phyloP scores from a whole-genome alignment of 73 alveolate genomes.

The Paraurostyla sp. region DNA sequence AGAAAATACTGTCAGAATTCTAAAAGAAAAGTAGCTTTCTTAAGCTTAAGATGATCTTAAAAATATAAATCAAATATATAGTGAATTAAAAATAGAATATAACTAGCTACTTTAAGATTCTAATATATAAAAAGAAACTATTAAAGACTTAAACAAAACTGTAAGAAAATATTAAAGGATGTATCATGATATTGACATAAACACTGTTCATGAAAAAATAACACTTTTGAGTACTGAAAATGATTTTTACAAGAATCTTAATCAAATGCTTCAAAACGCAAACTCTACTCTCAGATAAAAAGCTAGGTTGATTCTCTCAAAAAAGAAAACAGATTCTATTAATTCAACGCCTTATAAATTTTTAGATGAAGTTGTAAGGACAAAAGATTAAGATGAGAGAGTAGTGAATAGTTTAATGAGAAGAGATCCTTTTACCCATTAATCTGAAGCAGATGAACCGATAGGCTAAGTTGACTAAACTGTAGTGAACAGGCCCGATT shows the following conservation, averaged over 20 bases:
- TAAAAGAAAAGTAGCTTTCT: not conserved
- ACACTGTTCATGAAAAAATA: constrained; percentile 32
- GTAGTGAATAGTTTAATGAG: no score
- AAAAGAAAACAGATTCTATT: no score
- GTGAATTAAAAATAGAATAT: not conserved
- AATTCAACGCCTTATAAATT: no score
- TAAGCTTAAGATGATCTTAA: not conserved
- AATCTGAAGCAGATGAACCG: not conserved
- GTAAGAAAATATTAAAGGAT: not conserved
- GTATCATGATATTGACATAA: constrained; percentile 40
- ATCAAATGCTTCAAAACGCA: not conserved
- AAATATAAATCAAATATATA: not conserved
- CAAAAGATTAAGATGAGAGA: not conserved
- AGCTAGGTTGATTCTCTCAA: not conserved
- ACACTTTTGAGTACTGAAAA: constrained; percentile 32
- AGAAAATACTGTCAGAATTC: not conserved
- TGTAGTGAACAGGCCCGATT: not conserved
- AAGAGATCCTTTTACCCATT: not conserved
- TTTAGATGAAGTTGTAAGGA: not conserved
- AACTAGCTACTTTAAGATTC: not conserved
- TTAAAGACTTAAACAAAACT: not conserved
- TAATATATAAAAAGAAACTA: not conserved
- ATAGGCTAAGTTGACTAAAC: not conserved
- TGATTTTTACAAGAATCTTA: constrained; percentile 5
- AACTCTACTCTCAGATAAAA: not conserved